These are phyloP conservation scores for Tetrahymena malaccensis DNA, from an alignment of 73 alveolate genomes.

Conservation along the genomic window DNA sequence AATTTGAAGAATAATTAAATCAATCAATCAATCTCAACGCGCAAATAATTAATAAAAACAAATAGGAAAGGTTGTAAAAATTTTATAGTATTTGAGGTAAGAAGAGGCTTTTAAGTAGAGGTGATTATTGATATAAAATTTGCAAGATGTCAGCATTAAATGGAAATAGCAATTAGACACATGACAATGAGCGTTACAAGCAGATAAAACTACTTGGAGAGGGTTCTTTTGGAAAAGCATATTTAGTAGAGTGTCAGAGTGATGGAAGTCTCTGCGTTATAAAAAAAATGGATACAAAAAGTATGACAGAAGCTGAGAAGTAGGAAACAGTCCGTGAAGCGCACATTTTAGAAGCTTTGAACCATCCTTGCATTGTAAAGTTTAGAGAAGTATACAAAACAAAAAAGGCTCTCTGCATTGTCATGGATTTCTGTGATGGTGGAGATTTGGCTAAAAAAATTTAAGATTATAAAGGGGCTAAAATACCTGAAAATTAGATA, in stretches of 20 bases:
- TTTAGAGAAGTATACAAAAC: constrained; percentile 85
- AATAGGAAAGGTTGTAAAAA: neutral
- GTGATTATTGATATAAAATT: neutral
- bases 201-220: constrained; percentile 47
- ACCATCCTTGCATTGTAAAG: constrained; percentile 88
- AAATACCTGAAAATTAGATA: constrained; percentile 76
- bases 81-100: neutral
- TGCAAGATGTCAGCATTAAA: neutral
- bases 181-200: constrained; percentile 29
- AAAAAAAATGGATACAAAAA: constrained; percentile 72
- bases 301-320: constrained; percentile 74
- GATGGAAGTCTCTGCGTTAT: constrained; percentile 76
- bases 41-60: neutral
- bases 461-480: constrained; percentile 16
- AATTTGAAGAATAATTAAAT: neutral
- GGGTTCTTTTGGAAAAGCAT: constrained; percentile 49
- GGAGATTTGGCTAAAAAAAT: constrained; percentile 50
- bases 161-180: neutral
- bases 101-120: neutral
- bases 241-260: constrained; percentile 50
- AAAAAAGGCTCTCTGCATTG: constrained; percentile 52
- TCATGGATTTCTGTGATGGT: constrained; percentile 49
- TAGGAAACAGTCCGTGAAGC: constrained; percentile 87
- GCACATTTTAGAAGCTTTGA: constrained; percentile 70
- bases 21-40: neutral